Base-by-base conservation (phyloP, 352 stramenopile species). In the Phytopythium boreale region DNA sequence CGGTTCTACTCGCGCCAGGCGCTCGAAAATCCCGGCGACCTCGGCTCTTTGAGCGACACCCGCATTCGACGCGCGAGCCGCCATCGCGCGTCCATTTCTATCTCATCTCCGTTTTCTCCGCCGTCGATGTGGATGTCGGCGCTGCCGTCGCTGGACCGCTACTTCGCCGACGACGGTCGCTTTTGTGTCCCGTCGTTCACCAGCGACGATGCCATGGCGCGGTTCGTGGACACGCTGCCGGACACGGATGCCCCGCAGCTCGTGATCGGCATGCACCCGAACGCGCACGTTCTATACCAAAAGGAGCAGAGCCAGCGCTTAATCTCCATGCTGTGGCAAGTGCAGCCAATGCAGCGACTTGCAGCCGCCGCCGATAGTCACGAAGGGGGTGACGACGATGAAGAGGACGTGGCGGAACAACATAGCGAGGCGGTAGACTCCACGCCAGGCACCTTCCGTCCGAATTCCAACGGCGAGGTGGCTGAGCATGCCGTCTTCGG, bases 241-340 rank as follows among this genome's bases (percentile, higher is more conserved):
- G 34, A 71, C 9, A 67, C 88, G 59, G 80, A 91, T 22, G 75
- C 68, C 1, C 83, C 85, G 22, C 79, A 87, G n/a, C 71, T 92
- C 20, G 92, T 95, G 22, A 47, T 60, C 72, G 85, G 85, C 0
- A 90, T 95, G 77, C 85, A 95, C 61, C 76, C 82, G 31, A 95
- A 95, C 19, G 87, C 85, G 1, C 85, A 93, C 37, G 70, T 92
- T 31, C 82, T 84, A 34, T 88, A 82, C 57, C 74, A 90, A 31
- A 75, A 77, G 39, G 76, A 91, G 22, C 74, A 91, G 62, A 76
- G 69, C 0, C 63, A 88, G 59, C 70, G 67, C 0, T 63, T 92
- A 14, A 46, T 86, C 7, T 61, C 62, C 0, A 66, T 74, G 26
- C 53, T 89, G 2, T 52, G 79, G 41, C 75, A 77, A 20, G 68